Conservation (phyloP, 2,329 filamentous ascomycete species). For the Simplicillium sp. region DNA sequence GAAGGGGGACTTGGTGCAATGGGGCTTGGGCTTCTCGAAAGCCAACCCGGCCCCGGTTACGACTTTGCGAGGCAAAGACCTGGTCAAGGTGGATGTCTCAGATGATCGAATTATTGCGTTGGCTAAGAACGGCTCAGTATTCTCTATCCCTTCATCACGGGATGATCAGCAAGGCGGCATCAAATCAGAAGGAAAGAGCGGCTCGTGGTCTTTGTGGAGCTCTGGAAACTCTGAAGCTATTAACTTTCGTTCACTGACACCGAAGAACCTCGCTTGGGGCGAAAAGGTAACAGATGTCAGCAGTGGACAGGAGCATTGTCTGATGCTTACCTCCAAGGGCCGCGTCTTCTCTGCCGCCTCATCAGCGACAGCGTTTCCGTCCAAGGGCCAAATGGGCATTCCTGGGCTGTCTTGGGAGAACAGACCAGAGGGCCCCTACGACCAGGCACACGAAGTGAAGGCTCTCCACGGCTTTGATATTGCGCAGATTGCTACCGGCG, state of each 20-base stretch:
- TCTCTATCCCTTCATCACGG: conserved; percentile 71
- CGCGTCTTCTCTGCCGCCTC: conserved; percentile 85
- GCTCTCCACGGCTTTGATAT: conserved; percentile 64
- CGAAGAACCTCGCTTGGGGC: conserved; percentile 51
- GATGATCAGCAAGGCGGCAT: conserved; percentile 57
- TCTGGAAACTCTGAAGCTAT: conserved; percentile 29
- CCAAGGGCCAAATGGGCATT: conserved; percentile 77
- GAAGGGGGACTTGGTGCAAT: conserved; percentile 82
- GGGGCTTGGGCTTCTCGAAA: conserved; percentile 70
- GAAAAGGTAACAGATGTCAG: conserved; percentile 69
- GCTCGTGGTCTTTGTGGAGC: conserved; percentile 66
- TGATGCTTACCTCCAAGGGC: conserved; percentile 76
- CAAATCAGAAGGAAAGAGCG: conserved; percentile 47
- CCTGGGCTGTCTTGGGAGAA: conserved; percentile 74
- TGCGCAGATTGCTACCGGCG: conserved; percentile 68
- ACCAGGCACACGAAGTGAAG: conserved; percentile 71
- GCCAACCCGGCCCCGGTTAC: conserved; percentile 52
- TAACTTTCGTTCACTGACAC: conserved; percentile 65
- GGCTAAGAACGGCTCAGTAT: conserved; percentile 65
- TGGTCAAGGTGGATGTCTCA: conserved; percentile 68
- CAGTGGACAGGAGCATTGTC: conserved; percentile 74
- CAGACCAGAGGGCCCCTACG: conserved; percentile 67
- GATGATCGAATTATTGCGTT: conserved; percentile 76
- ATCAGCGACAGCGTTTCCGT: conserved; percentile 67
- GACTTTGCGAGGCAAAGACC: conserved; percentile 74